Evolutionary conservation across 176 grass and related monocot species (phyloP), one percentile per base, ranked within the genome.

Genomic region (Ananas comosus): DNA sequence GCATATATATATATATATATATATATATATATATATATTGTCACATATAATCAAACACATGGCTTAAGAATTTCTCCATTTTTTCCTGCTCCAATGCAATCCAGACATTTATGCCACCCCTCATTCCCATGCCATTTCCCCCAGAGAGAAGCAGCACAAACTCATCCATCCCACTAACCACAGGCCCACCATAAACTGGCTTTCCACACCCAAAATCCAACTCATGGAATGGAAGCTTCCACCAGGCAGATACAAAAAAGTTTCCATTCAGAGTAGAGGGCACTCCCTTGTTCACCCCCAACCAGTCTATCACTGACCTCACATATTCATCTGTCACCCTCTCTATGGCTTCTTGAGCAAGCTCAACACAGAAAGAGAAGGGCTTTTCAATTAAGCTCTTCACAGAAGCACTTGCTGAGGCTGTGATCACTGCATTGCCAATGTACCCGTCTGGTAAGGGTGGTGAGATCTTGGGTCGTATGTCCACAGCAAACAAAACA

Each of bases 141-240:
- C 75, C 76, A n/a, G 76, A 49, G 25, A 84, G 78, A 33, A 84
- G 82, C 22, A 84, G 51, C 70, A 84, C 82, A 69, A 79, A 84
- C 65, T 79, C 82, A 70, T 66, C 29, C 82, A 84, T 79, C 53
- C 49, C 56, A 52, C 65, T 64, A 48, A 71, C 82, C 77, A 85
- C 77, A 50, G 83, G 83, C 48, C 83, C 83, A 22, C 71, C 78
- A 53, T 80, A 80, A 2, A 85, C 29, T 16, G 83, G 78, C 61
- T 67, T 85, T 42, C 83, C 83, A 33, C 59, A 77, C 47, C 83
- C 83, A 33, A 85, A 76, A 71, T 80, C 78, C 77, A 85, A 48
- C 67, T 80, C 83, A 64, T 85, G 78, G 52, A 85, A 85, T 9
- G 83, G 72, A 70, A 85, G 51, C 63, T 80, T 85, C 83, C 83